These are phyloP conservation scores for Moesziomyces globuligerus DNA, from an alignment of 1,284 basidiomycete species.

Conservation along the genomic window DNA sequence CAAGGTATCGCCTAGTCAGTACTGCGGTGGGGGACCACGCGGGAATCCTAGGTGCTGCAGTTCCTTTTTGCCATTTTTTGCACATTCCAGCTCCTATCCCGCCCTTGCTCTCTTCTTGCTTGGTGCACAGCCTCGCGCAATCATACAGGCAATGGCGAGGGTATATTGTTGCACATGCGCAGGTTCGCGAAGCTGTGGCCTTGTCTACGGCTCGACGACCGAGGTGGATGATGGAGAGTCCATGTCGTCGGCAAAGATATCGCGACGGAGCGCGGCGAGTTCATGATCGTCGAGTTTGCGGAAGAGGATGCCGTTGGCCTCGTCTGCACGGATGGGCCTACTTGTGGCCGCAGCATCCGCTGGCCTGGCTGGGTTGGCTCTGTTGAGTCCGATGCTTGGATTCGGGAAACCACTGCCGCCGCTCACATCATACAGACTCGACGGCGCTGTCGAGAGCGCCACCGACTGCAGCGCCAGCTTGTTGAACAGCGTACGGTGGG, in stretches of 20 bases:
- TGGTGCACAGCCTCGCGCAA: not conserved
- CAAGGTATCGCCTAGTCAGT: constrained; percentile 82
- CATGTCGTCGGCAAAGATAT: constrained; percentile 35
- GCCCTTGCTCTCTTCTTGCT: not conserved
- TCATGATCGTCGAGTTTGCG: constrained; percentile 21
- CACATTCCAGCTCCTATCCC: too few relatives aligned
- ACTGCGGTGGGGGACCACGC: constrained; percentile 84
- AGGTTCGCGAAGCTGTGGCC: not conserved
- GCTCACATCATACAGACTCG: constrained; percentile 46
- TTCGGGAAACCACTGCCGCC: constrained; percentile 48
- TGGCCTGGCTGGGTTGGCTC: constrained; percentile 3
- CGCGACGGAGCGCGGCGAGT: constrained; percentile 9
- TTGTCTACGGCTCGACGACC: not conserved
- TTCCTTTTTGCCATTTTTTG: constrained; percentile 68
- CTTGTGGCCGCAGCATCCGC: not conserved
- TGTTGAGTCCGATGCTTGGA: constrained; percentile 30
- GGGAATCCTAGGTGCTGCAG: constrained; percentile 84
- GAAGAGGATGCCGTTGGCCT: constrained; percentile 44
- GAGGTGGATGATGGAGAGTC: not conserved
- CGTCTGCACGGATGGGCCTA: constrained; percentile 9
- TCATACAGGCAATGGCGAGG: too few relatives aligned
- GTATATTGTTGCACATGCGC: not conserved
- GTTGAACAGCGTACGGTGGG: constrained; percentile 42
- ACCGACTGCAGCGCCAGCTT: constrained; percentile 55
- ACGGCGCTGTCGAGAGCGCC: constrained; percentile 40